Conservation (phyloP, 2,329 filamentous ascomycete species). For the Hypoxylon sp. region DNA sequence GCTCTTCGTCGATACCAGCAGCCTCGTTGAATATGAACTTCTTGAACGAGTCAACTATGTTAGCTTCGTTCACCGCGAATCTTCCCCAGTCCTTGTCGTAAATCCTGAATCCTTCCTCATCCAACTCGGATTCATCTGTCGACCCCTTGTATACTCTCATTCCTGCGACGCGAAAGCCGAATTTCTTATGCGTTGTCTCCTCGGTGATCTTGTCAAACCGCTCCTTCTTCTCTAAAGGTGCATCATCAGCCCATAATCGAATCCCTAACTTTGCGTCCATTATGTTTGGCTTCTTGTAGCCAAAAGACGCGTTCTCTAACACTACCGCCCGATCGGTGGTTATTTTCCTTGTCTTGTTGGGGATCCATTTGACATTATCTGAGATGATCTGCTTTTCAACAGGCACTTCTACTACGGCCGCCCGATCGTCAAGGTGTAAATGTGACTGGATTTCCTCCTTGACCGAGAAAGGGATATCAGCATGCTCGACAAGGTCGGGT, state of each 20-base stretch:
- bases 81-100: constrained; percentile 76
- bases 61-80: constrained; percentile 65
- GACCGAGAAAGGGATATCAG: constrained; percentile 60
- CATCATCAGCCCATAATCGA: constrained; percentile 86
- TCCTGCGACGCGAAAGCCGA: constrained; percentile 75
- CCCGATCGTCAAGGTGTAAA: constrained; percentile 48
- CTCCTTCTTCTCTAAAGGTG: constrained; percentile 69
- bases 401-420: constrained; percentile 32
- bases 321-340: constrained; percentile 85
- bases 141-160: constrained; percentile 75
- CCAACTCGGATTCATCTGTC: constrained; percentile 65
- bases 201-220: constrained; percentile 72
- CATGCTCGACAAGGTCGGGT: constrained; percentile 58
- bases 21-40: constrained; percentile 71
- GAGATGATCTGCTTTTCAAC: constrained; percentile 40
- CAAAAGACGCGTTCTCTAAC: constrained; percentile 84
- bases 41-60: constrained; percentile 68
- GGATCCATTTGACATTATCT: constrained; percentile 60
- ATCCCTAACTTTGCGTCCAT: constrained; percentile 93
- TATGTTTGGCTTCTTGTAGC: constrained; percentile 88
- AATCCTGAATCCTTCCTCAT: constrained; percentile 69
- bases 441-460: constrained; percentile 59
- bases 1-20: constrained; percentile 71
- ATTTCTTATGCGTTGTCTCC: constrained; percentile 71
- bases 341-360: constrained; percentile 72